Percentiles rank a stretch among this genome's conserved stretches.
phyloP scores from a whole-genome alignment of 768 basidiomycete genomes.

The Solioccasus polychromus region DNA sequence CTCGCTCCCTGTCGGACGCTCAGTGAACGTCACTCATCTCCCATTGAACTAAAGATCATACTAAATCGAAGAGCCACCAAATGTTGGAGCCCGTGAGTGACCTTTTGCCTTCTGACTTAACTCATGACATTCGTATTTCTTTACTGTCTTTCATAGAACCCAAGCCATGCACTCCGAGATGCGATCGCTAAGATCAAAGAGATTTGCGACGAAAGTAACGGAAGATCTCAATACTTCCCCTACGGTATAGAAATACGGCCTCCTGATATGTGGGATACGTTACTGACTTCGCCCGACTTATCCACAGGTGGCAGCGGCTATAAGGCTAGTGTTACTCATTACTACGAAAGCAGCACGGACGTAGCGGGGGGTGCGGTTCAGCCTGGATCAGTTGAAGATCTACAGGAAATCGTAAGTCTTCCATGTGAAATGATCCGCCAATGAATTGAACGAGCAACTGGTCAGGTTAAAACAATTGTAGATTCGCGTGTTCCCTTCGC shows the following conservation, averaged over 20 bases:
- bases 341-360: conserved; percentile 13
- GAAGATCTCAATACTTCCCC: conserved; percentile 9
- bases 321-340: conserved; percentile 10
- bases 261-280: not conserved
- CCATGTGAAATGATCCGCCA: too few species aligned
- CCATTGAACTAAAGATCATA: not conserved
- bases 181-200: conserved; percentile 1
- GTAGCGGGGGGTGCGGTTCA: conserved; percentile 9
- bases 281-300: not conserved
- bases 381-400: conserved; percentile 11
- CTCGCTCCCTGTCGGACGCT: too few species aligned
- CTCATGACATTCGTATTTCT: not conserved
- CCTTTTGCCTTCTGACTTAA: not conserved
- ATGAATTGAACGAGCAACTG: not conserved
- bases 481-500: conserved; percentile 9
- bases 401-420: conserved; percentile 5
- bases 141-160: not conserved
- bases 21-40: not conserved
- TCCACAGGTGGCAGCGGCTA: conserved; percentile 15
- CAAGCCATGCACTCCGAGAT: not conserved
- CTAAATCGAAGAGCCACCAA: not conserved
- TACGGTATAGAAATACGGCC: not conserved
- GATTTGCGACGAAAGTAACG: conserved; percentile 1
- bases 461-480: conserved; percentile 9
- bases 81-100: not conserved